These are phyloP conservation scores for Allium fistulosum DNA, from an alignment of 106 monocot species.

Conservation along the genomic window DNA sequence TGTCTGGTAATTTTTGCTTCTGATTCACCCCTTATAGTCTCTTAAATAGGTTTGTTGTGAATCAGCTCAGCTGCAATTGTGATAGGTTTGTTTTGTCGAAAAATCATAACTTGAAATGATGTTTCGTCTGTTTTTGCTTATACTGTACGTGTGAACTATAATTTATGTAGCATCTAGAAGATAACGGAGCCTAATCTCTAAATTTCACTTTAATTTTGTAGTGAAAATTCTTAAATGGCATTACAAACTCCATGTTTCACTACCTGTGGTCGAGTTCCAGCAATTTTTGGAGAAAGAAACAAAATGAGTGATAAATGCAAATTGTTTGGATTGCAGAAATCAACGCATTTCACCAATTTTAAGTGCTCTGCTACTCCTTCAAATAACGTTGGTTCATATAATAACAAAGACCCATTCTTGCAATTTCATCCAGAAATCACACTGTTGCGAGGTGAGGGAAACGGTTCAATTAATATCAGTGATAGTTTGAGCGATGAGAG, in stretches of 20 bases:
- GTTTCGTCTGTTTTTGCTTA: no score
- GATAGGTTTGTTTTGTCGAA: no score
- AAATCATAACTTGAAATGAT: no score
- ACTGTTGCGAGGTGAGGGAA: slow-evolving; percentile 61
- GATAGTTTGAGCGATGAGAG: slow-evolving; percentile 20
- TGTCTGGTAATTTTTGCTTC: no score
- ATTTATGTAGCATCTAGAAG: no score
- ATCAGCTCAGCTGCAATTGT: no score
- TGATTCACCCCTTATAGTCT: no score
- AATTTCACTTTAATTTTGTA: no score
- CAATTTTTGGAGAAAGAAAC: slow-evolving; percentile 2
- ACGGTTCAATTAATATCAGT: slow-evolving; percentile 19
- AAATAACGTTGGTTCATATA: slow-evolving; percentile 3
- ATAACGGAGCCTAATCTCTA: no score
- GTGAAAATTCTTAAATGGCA: not conserved
- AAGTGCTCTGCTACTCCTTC: not conserved
- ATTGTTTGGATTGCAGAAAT: not conserved
- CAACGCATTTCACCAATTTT: not conserved
- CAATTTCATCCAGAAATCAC: slow-evolving; percentile 74
- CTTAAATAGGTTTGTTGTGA: no score
- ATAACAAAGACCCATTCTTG: slow-evolving; percentile 61
- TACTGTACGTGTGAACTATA: no score
- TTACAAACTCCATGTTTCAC: not conserved
- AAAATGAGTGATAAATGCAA: not conserved
- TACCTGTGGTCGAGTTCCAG: slow-evolving; percentile 1